phyloP scores from a whole-genome alignment of 768 basidiomycete species.

The Rhizopogon rudus region DNA sequence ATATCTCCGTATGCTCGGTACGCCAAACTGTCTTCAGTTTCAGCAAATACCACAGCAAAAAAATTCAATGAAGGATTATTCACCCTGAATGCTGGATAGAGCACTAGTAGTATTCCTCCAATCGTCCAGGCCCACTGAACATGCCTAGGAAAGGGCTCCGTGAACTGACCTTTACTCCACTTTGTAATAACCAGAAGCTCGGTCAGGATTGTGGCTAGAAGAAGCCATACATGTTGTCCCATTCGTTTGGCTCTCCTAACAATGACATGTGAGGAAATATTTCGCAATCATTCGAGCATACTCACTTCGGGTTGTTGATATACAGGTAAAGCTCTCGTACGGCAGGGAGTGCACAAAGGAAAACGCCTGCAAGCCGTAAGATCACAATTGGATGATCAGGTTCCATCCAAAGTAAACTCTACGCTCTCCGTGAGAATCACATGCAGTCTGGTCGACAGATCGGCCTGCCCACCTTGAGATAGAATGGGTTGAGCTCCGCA shows the following conservation, averaged over 20 bases:
- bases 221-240: constrained; percentile 86
- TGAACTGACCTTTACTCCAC: constrained; percentile 74
- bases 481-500: constrained; percentile 85
- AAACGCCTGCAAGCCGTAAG: constrained; percentile 64
- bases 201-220: constrained; percentile 81
- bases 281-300: constrained; percentile 2
- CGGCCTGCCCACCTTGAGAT: constrained; percentile 60
- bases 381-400: constrained; percentile 86
- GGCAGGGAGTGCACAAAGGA: constrained; percentile 83
- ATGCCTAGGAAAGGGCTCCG: constrained; percentile 51
- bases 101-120: constrained; percentile 50
- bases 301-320: constrained; percentile 74
- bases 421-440: constrained; percentile 20
- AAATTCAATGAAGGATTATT: constrained; percentile 18
- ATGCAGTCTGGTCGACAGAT: not conserved
- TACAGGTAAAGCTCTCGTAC: constrained; percentile 83
- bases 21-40: constrained; percentile 49
- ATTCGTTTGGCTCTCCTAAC: constrained; percentile 78
- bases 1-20: constrained; percentile 53
- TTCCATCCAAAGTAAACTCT: constrained; percentile 79
- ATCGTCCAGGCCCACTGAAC: constrained; percentile 69
- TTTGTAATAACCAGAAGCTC: constrained; percentile 78
- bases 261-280: constrained; percentile 2
- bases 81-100: constrained; percentile 70
- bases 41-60: constrained; percentile 3